Percentiles rank a stretch among this genome's conserved stretches.
Evolutionary conservation across 306 rosid genomes (phyloP).

Genomic region (Delonix regia): DNA sequence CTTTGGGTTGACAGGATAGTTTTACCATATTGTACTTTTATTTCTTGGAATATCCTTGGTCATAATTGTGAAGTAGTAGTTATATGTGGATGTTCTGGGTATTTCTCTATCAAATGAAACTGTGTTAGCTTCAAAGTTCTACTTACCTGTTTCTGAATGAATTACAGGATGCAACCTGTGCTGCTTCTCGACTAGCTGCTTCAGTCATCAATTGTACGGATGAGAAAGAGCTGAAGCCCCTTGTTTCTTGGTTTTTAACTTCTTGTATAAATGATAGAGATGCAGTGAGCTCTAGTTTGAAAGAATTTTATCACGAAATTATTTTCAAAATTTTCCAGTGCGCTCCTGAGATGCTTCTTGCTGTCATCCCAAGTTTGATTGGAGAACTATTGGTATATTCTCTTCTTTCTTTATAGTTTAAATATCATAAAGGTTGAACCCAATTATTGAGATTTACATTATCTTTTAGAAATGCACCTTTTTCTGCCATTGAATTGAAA

Average conservation of each 20-base stretch:
- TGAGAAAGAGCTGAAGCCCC: constrained; percentile 68
- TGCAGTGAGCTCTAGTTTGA: constrained; percentile 62
- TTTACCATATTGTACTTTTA: constrained; percentile 1
- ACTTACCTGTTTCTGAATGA: constrained; percentile 26
- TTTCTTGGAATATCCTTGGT: constrained; percentile 21
- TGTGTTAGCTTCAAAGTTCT: constrained; percentile 22
- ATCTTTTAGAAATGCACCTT: constrained; percentile 5
- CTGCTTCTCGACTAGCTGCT: constrained; percentile 76
- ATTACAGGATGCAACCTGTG: constrained; percentile 64
- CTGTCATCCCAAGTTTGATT: constrained; percentile 76
- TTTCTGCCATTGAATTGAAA: constrained; percentile 5
- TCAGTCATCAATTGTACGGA: constrained; percentile 67
- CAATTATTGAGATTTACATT: constrained; percentile 19
- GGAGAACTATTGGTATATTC: constrained; percentile 69
- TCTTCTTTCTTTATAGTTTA: constrained; percentile 17
- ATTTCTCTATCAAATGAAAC: constrained; percentile 2
- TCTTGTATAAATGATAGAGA: constrained; percentile 79
- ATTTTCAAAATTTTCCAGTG: constrained; percentile 67
- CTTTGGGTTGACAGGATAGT: background rate
- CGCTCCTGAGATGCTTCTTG: constrained; percentile 82
- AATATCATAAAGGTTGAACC: constrained; percentile 15
- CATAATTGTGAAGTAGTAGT: constrained; percentile 17
- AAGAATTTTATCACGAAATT: constrained; percentile 82
- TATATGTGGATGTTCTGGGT: constrained; percentile 1
- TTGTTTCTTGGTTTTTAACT: constrained; percentile 71